Evolutionary conservation across 352 stramenopile genomes (phyloP).

Genomic region (Globisporangium nagaii): DNA sequence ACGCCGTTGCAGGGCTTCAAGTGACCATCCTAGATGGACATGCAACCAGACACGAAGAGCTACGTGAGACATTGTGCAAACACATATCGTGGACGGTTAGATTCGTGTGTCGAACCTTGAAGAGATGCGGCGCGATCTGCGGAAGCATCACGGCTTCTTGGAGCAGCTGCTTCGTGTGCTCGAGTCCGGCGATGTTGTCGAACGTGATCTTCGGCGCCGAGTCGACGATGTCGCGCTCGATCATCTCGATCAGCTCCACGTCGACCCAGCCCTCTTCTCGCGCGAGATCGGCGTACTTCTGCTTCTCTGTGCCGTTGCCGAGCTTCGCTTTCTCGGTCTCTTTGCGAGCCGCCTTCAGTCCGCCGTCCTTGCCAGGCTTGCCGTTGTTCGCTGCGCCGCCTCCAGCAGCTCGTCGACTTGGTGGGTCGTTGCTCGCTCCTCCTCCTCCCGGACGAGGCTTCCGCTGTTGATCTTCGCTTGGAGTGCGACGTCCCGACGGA

Average conservation of each 20-base stretch:
- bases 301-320: conserved; percentile 24
- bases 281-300: conserved; percentile 76
- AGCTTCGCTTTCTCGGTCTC: conserved; percentile 31
- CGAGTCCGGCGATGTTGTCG: conserved; percentile 67
- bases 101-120: too few species aligned
- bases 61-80: neutral
- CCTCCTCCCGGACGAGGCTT: conserved; percentile 28
- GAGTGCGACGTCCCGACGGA: conserved; percentile 45
- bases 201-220: conserved; percentile 65
- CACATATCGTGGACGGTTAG: too few species aligned
- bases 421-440: conserved; percentile 16
- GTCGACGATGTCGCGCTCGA: conserved; percentile 85
- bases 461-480: conserved; percentile 46
- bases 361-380: conserved; percentile 26
- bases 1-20: conserved; percentile 80
- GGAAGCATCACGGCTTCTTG: conserved; percentile 85
- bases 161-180: conserved; percentile 79
- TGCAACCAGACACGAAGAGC: neutral
- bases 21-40: conserved; percentile 43
- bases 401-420: conserved; percentile 13
- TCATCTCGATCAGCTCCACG: conserved; percentile 80
- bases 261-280: conserved; percentile 70
- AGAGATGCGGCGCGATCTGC: conserved; percentile 80
- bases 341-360: conserved; percentile 32
- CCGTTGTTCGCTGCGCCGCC: conserved; percentile 21